Conservation (phyloP, 345 rosid species). For the Zanthoxylum bungeanum region DNA sequence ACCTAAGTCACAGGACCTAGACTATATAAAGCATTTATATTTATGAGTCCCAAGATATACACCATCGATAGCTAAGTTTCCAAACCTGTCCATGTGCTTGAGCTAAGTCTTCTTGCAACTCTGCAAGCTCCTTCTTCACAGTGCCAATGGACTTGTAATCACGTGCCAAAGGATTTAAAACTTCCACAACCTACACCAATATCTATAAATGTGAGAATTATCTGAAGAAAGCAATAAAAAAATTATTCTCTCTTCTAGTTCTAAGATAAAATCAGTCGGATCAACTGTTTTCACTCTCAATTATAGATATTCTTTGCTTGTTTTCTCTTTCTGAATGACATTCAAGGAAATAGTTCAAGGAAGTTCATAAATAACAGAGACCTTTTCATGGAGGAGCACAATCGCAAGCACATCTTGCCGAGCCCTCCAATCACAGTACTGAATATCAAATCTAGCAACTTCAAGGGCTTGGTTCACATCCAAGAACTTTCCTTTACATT, state of each 20-base stretch:
- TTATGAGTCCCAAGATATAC: not conserved
- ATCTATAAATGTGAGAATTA: constrained; percentile 12
- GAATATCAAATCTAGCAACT: constrained; percentile 90
- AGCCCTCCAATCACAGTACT: constrained; percentile 94
- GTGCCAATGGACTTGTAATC: constrained; percentile 92
- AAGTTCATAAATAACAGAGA: constrained; percentile 16
- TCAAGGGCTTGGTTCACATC: constrained; percentile 88
- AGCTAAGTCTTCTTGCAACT: constrained; percentile 73
- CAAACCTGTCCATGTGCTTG: constrained; percentile 86
- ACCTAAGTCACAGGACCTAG: not conserved
- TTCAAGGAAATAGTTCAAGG: not conserved
- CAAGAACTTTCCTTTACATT: constrained; percentile 75
- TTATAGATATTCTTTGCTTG: not conserved
- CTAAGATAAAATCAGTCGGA: not conserved
- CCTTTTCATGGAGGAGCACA: constrained; percentile 96
- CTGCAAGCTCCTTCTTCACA: constrained; percentile 87
- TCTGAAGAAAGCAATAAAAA: constrained; percentile 5
- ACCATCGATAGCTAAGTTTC: not conserved
- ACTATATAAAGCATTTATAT: not conserved
- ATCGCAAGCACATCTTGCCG: constrained; percentile 93
- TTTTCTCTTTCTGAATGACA: not conserved
- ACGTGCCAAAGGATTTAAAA: constrained; percentile 95
- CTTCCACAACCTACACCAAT: constrained; percentile 79
- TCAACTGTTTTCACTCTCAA: not conserved
- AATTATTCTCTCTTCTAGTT: not conserved